phyloP scores from a whole-genome alignment of 2,329 filamentous ascomycete species.

The Ustilaginoidea virens region DNA sequence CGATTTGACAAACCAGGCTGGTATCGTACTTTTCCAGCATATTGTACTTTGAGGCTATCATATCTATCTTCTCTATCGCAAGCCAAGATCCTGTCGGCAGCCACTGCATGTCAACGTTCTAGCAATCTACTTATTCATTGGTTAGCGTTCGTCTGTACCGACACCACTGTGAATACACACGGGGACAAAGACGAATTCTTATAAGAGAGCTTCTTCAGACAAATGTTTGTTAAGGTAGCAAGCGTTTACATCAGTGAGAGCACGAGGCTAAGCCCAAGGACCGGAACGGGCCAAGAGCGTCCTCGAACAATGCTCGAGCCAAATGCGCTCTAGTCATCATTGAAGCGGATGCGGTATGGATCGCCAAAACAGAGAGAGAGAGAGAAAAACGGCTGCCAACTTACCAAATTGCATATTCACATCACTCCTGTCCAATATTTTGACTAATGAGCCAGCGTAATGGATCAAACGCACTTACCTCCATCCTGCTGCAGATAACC shows the following conservation, averaged over 20 bases:
- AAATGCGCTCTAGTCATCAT: slow-evolving; percentile 99
- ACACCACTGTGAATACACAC: background rate
- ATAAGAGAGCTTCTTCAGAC: slow-evolving; percentile 53
- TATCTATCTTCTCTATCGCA: slow-evolving; percentile 88
- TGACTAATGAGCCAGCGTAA: too few species aligned
- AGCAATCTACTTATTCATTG: too few species aligned
- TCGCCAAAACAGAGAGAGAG: slow-evolving; percentile 3
- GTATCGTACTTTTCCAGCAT: slow-evolving; percentile 66
- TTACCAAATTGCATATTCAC: too few species aligned
- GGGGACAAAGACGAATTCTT: background rate
- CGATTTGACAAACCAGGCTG: slow-evolving; percentile 5
- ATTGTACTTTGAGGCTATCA: slow-evolving; percentile 66
- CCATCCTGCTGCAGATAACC: slow-evolving; percentile 84
- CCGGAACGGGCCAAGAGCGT: slow-evolving; percentile 60
- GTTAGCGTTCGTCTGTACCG: too few species aligned
- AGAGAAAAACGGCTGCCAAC: too few species aligned
- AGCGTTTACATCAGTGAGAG: slow-evolving; percentile 97
- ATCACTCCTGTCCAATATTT: background rate
- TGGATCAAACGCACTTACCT: slow-evolving; percentile 50
- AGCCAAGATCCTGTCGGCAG: slow-evolving; percentile 61
- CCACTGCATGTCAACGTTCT: background rate
- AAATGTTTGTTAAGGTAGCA: slow-evolving; percentile 80
- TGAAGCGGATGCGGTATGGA: slow-evolving; percentile 15
- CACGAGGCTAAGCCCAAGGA: slow-evolving; percentile 39
- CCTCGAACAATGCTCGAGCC: slow-evolving; percentile 87